phyloP scores from a whole-genome alignment of 345 rosid genomes.

The Pelargonium nanum region DNA sequence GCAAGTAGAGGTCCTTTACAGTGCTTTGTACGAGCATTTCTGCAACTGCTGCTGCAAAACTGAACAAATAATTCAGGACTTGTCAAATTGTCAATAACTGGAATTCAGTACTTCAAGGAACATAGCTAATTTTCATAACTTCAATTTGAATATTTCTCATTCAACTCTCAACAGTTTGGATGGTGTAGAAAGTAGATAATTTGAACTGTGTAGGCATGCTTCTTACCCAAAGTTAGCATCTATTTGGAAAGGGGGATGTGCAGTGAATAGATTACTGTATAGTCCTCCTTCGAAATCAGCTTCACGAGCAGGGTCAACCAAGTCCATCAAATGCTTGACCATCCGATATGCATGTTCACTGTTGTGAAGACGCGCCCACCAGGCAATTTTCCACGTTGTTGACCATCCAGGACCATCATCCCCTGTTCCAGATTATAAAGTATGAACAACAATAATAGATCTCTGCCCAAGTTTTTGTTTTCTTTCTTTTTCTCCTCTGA shows the following conservation, averaged over 20 bases:
- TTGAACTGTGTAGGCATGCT: neutral
- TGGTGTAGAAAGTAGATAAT: neutral
- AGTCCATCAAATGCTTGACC: conserved; percentile 64
- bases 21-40: conserved; percentile 95
- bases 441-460: neutral
- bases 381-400: conserved; percentile 71
- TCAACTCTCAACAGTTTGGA: too few species aligned
- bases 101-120: too few species aligned
- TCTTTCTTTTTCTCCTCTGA: too few species aligned
- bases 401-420: conserved; percentile 99
- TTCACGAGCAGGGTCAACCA: conserved; percentile 80
- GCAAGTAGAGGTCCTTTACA: conserved; percentile 53
- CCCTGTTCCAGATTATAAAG: conserved; percentile 31
- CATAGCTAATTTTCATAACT: too few species aligned
- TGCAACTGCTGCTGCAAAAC: conserved; percentile 68
- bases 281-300: conserved; percentile 62
- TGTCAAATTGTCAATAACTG: too few species aligned
- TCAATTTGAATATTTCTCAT: too few species aligned
- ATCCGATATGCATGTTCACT: conserved; percentile 67
- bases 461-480: too few species aligned
- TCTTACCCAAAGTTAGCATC: conserved; percentile 94
- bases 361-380: conserved; percentile 84
- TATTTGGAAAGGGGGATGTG: conserved; percentile 94
- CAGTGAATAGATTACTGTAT: conserved; percentile 78
- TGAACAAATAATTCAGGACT: conserved; percentile 15